These are phyloP conservation scores for Paramecium sexaurelia DNA, from an alignment of 73 alveolate genomes.

Conservation along the genomic window DNA sequence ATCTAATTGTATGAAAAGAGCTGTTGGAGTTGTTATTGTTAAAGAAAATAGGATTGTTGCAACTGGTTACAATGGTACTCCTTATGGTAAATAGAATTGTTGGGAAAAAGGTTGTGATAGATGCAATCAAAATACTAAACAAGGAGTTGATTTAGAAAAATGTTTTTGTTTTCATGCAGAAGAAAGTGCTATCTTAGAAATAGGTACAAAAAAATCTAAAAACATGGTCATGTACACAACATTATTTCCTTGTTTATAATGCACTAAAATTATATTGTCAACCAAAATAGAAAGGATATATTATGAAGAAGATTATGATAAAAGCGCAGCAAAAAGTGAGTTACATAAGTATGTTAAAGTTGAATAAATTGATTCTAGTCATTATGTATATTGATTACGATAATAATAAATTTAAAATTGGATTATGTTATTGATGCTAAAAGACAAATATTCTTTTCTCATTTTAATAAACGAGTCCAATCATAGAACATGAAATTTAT, in stretches of 20 bases:
- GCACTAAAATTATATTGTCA: conserved; percentile 76
- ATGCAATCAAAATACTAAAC: conserved; percentile 74
- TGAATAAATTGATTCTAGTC: conserved; percentile 48
- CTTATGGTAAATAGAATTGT: conserved; percentile 76
- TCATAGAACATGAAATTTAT: no score
- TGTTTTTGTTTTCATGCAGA: conserved; percentile 90
- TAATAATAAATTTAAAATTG: neutral
- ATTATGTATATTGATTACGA: conserved; percentile 40
- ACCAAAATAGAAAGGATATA: conserved; percentile 32
- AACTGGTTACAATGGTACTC: conserved; percentile 91
- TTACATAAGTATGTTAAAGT: conserved; percentile 45
- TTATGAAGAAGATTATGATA: conserved; percentile 48
- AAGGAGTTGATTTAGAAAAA: conserved; percentile 79
- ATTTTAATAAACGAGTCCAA: no score
- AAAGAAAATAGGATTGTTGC: conserved; percentile 76
- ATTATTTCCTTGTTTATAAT: conserved; percentile 79
- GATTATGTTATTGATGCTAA: neutral
- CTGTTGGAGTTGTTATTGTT: conserved; percentile 78
- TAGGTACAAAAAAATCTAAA: conserved; percentile 75
- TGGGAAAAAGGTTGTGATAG: conserved; percentile 84
- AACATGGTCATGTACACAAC: conserved; percentile 78
- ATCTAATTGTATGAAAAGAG: conserved; percentile 84
- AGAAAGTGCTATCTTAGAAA: conserved; percentile 78
- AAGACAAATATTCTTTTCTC: no score
- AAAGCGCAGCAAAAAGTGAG: conserved; percentile 3